These are phyloP conservation scores for Parsonsia alboflavescens DNA, from an alignment of 257 asterid genomes.

Conservation along the genomic window DNA sequence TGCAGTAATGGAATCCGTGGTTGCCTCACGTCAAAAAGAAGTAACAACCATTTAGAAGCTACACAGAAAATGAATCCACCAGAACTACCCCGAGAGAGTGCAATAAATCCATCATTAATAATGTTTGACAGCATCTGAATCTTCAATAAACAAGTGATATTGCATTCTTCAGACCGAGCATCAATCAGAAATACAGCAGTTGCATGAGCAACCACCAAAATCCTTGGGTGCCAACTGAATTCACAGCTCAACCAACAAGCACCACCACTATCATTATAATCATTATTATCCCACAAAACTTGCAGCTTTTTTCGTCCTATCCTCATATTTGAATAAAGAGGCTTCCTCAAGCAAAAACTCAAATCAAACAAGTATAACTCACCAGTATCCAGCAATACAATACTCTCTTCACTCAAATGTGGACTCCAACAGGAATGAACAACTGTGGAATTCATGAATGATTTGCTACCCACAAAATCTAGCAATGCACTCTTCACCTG, in stretches of 20 bases:
- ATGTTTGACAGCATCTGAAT: conserved; percentile 38
- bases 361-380: conserved; percentile 63
- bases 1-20: conserved; percentile 49
- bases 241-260: conserved; percentile 56
- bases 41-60: conserved; percentile 41
- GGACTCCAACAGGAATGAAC: conserved; percentile 81
- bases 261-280: conserved; percentile 18
- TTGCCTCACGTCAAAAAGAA: conserved; percentile 67
- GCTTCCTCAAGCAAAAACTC: conserved; percentile 23
- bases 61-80: conserved; percentile 48
- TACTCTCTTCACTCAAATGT: conserved; percentile 63
- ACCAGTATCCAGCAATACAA: conserved; percentile 66
- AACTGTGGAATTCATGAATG: conserved; percentile 39
- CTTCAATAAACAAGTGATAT: conserved; percentile 47
- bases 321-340: conserved; percentile 13
- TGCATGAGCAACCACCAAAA: conserved; percentile 48
- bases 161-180: conserved; percentile 35
- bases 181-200: conserved; percentile 60
- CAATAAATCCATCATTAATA: conserved; percentile 47
- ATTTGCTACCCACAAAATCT: conserved; percentile 47
- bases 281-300: conserved; percentile 34
- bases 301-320: conserved; percentile 26
- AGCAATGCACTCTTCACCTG: conserved; percentile 20
- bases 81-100: conserved; percentile 46
- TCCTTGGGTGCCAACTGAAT: conserved; percentile 74